Evolutionary conservation across 2,329 filamentous ascomycete species (phyloP), one percentile per base, ranked within the genome.

Genomic region (Penicillium polonicum): DNA sequence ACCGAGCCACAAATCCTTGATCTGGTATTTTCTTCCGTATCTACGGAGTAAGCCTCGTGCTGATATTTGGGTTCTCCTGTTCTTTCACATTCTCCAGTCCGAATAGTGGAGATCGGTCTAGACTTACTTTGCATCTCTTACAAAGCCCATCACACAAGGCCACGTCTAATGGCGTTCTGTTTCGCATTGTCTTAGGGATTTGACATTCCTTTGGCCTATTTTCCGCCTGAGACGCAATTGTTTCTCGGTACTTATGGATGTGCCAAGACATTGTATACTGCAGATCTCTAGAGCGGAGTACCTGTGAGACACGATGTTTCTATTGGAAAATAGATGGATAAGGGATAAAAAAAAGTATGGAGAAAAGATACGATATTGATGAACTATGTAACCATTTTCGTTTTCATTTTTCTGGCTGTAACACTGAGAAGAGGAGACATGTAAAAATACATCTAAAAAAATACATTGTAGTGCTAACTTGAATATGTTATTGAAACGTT

Each of bases 251-350:
- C 23, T 15, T 10, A n/a, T 41, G 12, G 49, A 25, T 8, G 8
- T 41, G 55, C 49, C 55, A 57, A 53, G 49, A 57, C 49, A 48
- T 53, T 36, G 23, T 53, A 53, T 48, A 53, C 39, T 36, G 46
- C 39, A 44, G 46, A 44, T 52, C 53, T 38, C 10, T n/a, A 48
- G 33, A 23, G 51, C 23, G 51, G 51, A 38, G 51, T 33, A 21
- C 2, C 4, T 27, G 3, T 45, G 41, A 44, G 10, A 45, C 29
- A 19, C 3, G 10, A 35, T 13, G 44, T 15, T 23, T 44, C 39
- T 25, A 25, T 44, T 19, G 1, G 19, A 31, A 19, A 52, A 52
- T 17, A 23, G 4, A 21, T 25, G 48, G 19, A 25, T 17, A 35
- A 12, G 19, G 5, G 17, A 33, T 15, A 21, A 23, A 23, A 23